phyloP scores from a whole-genome alignment of 352 stramenopile genomes.

The Lagenidium giganteum region DNA sequence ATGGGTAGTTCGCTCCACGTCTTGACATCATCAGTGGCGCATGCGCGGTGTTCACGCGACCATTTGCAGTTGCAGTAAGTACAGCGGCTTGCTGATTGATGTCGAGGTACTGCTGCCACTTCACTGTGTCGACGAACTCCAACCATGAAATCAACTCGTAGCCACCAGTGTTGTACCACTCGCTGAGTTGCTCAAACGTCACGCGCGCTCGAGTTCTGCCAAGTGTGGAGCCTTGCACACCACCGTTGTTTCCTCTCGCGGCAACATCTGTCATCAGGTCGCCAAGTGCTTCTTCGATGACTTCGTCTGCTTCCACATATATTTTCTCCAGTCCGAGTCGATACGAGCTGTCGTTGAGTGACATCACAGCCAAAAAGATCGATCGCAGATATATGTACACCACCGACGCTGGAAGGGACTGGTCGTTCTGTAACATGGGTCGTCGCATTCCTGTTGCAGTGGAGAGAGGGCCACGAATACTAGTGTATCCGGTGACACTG shows the following conservation, averaged over 20 bases:
- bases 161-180: conserved; percentile 85
- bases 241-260: conserved; percentile 40
- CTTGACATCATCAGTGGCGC: conserved; percentile 16
- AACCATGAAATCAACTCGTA: conserved; percentile 85
- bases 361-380: conserved; percentile 82
- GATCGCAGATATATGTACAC: conserved; percentile 84
- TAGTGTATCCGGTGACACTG: conserved; percentile 30
- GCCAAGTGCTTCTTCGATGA: conserved; percentile 81
- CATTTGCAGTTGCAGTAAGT: no score
- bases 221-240: no score
- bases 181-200: conserved; percentile 89
- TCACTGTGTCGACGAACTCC: conserved; percentile 73
- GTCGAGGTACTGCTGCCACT: conserved; percentile 84
- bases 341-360: conserved; percentile 80
- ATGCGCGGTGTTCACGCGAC: no score
- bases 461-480: conserved; percentile 31
- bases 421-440: conserved; percentile 31
- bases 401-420: conserved; percentile 67
- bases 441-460: conserved; percentile 30
- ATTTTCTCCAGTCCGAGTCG: conserved; percentile 82
- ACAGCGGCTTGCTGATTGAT: no score
- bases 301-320: conserved; percentile 81
- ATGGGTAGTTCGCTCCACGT: no score
- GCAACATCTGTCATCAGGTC: conserved; percentile 81
- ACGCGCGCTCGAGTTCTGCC: conserved; percentile 57